Percentiles rank a stretch among this genome's conserved stretches.
Evolutionary conservation across 2,329 filamentous ascomycete species (phyloP).

Genomic region (Nemania diffusa): DNA sequence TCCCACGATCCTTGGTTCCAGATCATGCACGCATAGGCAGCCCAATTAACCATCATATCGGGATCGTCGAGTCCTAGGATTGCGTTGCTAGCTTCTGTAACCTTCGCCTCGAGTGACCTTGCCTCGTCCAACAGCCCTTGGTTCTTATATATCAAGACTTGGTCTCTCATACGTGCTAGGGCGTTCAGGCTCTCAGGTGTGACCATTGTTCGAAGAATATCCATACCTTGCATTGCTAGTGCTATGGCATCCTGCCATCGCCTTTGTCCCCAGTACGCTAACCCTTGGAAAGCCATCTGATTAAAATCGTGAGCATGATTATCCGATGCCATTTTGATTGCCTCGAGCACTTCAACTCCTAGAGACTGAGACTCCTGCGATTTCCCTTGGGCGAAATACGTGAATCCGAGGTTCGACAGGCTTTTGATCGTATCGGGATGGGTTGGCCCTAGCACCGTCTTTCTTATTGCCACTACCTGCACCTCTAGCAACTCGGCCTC

Average conservation of each 20-base stretch:
- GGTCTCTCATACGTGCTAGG: too few species aligned
- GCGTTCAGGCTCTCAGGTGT: too few species aligned
- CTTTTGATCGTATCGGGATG: not conserved
- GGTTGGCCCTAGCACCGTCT: not conserved
- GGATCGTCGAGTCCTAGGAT: not conserved
- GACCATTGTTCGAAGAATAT: too few species aligned
- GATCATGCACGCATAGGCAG: too few species aligned
- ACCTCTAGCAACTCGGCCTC: not conserved
- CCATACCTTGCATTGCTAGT: not conserved
- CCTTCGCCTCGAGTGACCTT: not conserved
- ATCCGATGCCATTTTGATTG: too few species aligned
- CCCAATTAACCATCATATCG: too few species aligned
- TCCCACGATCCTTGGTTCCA: too few species aligned
- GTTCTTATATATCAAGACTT: not conserved
- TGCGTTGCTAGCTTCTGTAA: not conserved
- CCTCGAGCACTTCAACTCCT: too few species aligned
- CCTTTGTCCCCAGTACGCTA: not conserved
- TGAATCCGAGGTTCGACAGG: not conserved
- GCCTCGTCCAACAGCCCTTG: not conserved
- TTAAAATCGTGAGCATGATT: too few species aligned
- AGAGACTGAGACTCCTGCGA: too few species aligned
- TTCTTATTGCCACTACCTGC: not conserved
- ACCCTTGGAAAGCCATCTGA: too few species aligned
- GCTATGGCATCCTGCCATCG: constrained; percentile 5
- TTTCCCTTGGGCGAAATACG: too few species aligned